Evolutionary conservation across 1,284 basidiomycete species (phyloP).

Genomic region (Waitea zeae): DNA sequence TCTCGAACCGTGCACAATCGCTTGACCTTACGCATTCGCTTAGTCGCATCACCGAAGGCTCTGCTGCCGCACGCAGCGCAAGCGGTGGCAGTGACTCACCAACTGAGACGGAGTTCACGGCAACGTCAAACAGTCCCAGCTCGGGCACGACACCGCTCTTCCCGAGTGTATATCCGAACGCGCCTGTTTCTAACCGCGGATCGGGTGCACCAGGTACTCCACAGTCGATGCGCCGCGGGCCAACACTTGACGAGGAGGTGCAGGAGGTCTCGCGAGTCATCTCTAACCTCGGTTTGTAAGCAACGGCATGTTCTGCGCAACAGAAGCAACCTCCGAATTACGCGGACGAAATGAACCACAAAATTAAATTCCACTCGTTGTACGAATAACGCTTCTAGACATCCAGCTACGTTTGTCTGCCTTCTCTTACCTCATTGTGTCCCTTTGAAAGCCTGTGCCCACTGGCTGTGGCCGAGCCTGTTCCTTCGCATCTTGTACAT

Average conservation of each 20-base stretch:
- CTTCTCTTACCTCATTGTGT: no score
- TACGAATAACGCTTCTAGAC: no score
- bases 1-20: slow-evolving; percentile 67
- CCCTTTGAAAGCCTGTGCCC: no score
- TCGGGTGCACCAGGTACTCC: slow-evolving; percentile 19
- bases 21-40: slow-evolving; percentile 65
- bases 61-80: slow-evolving; percentile 48
- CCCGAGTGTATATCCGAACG: slow-evolving; percentile 68
- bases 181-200: slow-evolving; percentile 25
- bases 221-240: slow-evolving; percentile 18
- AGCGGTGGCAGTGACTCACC: no score
- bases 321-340: no score
- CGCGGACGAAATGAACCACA: no score
- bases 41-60: slow-evolving; percentile 54
- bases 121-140: slow-evolving; percentile 51
- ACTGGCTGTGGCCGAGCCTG: no score
- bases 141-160: slow-evolving; percentile 62
- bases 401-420: no score
- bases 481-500: no score
- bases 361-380: no score
- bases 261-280: slow-evolving; percentile 66
- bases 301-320: not conserved
- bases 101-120: slow-evolving; percentile 34
- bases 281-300: slow-evolving; percentile 56
- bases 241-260: slow-evolving; percentile 36